A percentile compares a stretch with the other conserved stretches of the same genome.
These are phyloP conservation scores for Colletotrichum somersetense DNA, from an alignment of 2,329 filamentous ascomycete genomes.

Conservation along the genomic window DNA sequence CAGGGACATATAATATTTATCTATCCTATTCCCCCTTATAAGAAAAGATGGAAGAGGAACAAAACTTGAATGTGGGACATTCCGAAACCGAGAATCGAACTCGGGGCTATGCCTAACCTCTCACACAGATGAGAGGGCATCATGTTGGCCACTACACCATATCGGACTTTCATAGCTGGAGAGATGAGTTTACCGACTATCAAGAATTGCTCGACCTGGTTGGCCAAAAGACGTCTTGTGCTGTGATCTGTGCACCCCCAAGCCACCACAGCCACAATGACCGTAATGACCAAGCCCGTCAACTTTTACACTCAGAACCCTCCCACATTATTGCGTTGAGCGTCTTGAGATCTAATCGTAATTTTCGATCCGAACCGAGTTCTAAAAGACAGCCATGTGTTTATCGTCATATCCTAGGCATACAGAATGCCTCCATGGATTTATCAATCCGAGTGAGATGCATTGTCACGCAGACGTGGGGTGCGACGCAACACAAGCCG, in stretches of 20 bases:
- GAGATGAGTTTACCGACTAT: too few relatives aligned
- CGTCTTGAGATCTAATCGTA: neutral
- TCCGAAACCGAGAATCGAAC: slow-evolving; percentile 39
- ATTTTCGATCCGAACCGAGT: neutral
- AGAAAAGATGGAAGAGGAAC: neutral
- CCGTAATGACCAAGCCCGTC: fast-evolving
- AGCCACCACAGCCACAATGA: too few relatives aligned
- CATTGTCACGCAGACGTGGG: neutral
- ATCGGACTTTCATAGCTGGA: too few relatives aligned
- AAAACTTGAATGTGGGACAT: neutral
- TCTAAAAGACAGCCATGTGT: neutral
- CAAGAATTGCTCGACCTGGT: too few relatives aligned
- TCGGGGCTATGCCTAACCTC: slow-evolving; percentile 34
- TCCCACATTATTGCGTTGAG: too few relatives aligned
- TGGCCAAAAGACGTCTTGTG: too few relatives aligned
- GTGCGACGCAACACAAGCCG: neutral
- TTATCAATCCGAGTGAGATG: neutral
- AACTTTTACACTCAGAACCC: too few relatives aligned
- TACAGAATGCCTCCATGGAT: neutral
- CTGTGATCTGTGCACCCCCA: too few relatives aligned
- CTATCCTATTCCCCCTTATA: too few relatives aligned
- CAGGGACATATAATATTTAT: neutral
- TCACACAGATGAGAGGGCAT: slow-evolving; percentile 25
- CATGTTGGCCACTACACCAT: slow-evolving; percentile 40
- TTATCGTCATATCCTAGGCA: neutral